Base-by-base conservation (phyloP, 257 asterid species). In the Fraxinus pennsylvanica region DNA sequence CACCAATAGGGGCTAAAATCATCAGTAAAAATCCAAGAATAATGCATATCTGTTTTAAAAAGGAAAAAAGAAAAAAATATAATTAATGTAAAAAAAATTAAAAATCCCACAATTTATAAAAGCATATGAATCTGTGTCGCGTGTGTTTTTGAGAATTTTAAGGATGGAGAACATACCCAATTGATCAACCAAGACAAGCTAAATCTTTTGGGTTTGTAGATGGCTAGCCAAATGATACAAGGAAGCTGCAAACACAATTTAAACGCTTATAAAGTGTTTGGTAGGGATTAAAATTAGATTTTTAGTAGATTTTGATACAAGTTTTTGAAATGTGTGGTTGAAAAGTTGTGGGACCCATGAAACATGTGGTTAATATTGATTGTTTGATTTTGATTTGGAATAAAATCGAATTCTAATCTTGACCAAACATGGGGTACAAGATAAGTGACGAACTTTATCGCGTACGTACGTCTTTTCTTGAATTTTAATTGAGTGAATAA, bases 1-100 rank as follows among this genome's bases (percentile, higher is more conserved):
- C 94, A 73, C 94, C 94, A 27, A 90, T 87, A 1, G 92, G 92
- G 33, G 89, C 87, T 30, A 90, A 68, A 14, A 82, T 5, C 90
- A 84, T 90, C 78, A 88, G 45, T 3, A 74, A 7, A 35, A 88
- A 70, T 0, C 94, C 94, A 30, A 90, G 47, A n/a, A 85, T 50
- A 41, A 90, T 90, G 83, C 88, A 90, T 1, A 75, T 74, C 91
- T 90, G 88, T 5, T 9, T 35, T 17, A 36, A 15, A 19, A 4
- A 1, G 0, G 0, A 15, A 69, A 6, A 33, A 14, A 9, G 4
- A 10, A 19, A 41, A 25, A 9, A 13, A 35, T 0, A 5, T 6
- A 25, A 19, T 39, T 69, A 33, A 14, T 33, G 5, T 4, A 5
- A 5, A 30, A 68, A n/a, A 25, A 27, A 14, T 2, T 5, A 12